These are phyloP conservation scores for Cryptococcus wingfieldii DNA, from an alignment of 1,284 basidiomycete species.

Conservation along the genomic window DNA sequence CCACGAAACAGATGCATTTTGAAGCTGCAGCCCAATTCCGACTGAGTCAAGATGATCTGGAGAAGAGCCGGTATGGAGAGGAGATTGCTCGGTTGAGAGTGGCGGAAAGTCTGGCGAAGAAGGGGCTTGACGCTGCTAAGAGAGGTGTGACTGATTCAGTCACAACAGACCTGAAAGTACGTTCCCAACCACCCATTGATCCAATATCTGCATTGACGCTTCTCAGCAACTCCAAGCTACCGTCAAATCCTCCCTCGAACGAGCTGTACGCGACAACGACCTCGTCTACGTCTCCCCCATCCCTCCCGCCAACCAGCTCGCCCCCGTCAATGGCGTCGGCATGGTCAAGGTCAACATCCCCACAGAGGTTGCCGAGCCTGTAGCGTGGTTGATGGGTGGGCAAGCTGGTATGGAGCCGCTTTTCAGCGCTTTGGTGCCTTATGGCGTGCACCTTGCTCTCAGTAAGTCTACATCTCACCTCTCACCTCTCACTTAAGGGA, in stretches of 20 bases:
- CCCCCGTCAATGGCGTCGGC: slow-evolving; percentile 61
- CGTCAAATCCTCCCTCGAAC: slow-evolving; percentile 53
- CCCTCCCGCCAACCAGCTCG: slow-evolving; percentile 66
- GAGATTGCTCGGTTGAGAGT: slow-evolving; percentile 71
- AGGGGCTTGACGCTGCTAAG: slow-evolving; percentile 67
- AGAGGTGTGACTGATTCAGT: slow-evolving; percentile 63
- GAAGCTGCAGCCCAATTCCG: slow-evolving; percentile 84
- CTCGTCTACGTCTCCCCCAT: slow-evolving; percentile 90
- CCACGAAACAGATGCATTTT: slow-evolving; percentile 82
- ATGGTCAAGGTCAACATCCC: slow-evolving; percentile 67
- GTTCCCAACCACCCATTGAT: slow-evolving; percentile 3
- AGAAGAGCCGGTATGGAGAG: slow-evolving; percentile 74
- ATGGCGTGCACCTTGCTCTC: slow-evolving; percentile 84
- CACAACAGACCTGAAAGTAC: slow-evolving; percentile 70
- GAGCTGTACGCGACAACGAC: slow-evolving; percentile 89
- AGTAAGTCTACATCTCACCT: slow-evolving; percentile 54
- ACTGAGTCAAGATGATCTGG: slow-evolving; percentile 86
- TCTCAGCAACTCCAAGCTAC: slow-evolving; percentile 68
- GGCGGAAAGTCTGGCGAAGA: slow-evolving; percentile 66
- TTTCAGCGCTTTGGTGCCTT: slow-evolving; percentile 74
- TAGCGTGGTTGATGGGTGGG: slow-evolving; percentile 50
- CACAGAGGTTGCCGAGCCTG: slow-evolving; percentile 60
- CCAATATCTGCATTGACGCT: slow-evolving; percentile 22
- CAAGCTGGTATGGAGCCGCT: slow-evolving; percentile 57
- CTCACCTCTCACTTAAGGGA: not conserved